Percentiles rank a stretch among this genome's conserved stretches.
phyloP scores from a whole-genome alignment of 2,329 filamentous ascomycete species.

The Diaporthe sp. region DNA sequence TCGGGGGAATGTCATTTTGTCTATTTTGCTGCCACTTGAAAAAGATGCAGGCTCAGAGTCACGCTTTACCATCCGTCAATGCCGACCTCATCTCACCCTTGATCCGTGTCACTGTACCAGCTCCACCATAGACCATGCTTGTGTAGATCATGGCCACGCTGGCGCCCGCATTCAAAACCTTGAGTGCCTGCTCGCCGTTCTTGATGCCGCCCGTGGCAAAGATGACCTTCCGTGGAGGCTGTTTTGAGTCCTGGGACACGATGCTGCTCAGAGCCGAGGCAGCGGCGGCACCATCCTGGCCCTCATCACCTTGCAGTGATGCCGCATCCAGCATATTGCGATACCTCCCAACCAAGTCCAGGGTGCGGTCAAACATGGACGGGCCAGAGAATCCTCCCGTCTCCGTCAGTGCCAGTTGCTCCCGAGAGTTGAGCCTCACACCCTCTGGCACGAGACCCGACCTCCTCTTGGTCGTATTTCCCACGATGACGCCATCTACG shows the following conservation, averaged over 20 bases:
- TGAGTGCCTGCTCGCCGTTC: slow-evolving; percentile 84
- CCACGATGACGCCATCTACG: slow-evolving; percentile 95
- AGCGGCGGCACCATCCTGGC: slow-evolving; percentile 45
- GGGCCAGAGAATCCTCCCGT: slow-evolving; percentile 93
- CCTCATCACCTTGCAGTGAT: slow-evolving; percentile 52
- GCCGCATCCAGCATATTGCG: slow-evolving; percentile 73
- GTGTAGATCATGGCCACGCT: slow-evolving; percentile 95
- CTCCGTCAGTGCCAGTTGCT: slow-evolving; percentile 78
- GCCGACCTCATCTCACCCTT: slow-evolving; percentile 71
- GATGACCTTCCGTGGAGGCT: slow-evolving; percentile 76
- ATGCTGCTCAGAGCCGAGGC: slow-evolving; percentile 51
- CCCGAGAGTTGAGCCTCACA: slow-evolving; percentile 72
- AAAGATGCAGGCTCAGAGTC: not conserved
- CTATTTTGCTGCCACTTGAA: not conserved
- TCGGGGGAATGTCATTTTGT: slow-evolving; percentile 14
- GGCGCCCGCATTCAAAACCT: slow-evolving; percentile 88
- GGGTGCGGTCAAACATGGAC: slow-evolving; percentile 84
- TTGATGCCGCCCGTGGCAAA: slow-evolving; percentile 96
- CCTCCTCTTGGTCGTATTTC: slow-evolving; percentile 93
- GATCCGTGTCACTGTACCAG: slow-evolving; percentile 74
- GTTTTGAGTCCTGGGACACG: slow-evolving; percentile 45
- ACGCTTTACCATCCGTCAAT: slow-evolving; percentile 43
- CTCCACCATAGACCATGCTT: slow-evolving; percentile 73
- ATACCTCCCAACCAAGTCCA: slow-evolving; percentile 84
- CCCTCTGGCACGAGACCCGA: slow-evolving; percentile 77